Evolutionary conservation across 805 yeast genomes (phyloP).

Genomic region (Candida sonorensis): DNA sequence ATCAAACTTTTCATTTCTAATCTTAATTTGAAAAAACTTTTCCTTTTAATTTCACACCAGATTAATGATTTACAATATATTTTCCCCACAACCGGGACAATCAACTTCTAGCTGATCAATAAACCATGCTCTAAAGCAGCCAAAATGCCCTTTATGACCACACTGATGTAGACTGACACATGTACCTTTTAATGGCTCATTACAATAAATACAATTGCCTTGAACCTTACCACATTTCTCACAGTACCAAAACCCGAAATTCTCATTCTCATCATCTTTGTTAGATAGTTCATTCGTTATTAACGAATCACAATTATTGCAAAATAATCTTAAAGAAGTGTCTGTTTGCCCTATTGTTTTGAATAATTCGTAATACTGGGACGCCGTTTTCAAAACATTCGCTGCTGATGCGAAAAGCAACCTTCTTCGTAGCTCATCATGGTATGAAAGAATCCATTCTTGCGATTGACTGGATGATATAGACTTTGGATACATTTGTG

Average conservation of each 20-base stretch:
- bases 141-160: conserved; percentile 84
- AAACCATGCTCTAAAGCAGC: conserved; percentile 77
- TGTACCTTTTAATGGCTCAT: conserved; percentile 69
- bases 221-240: conserved; percentile 55
- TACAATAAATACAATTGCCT: conserved; percentile 72
- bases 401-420: conserved; percentile 53
- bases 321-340: conserved; percentile 46
- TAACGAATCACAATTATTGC: conserved; percentile 54
- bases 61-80: no score
- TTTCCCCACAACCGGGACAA: conserved; percentile 88
- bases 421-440: conserved; percentile 44
- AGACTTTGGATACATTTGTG: conserved; percentile 29
- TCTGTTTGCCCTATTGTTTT: conserved; percentile 30
- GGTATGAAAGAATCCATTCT: conserved; percentile 51
- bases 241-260: conserved; percentile 81
- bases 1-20: no score
- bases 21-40: no score
- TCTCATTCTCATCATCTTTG: conserved; percentile 26
- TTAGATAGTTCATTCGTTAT: conserved; percentile 45
- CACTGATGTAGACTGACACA: conserved; percentile 57
- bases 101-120: conserved; percentile 52
- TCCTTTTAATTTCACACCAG: not conserved
- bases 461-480: conserved; percentile 31
- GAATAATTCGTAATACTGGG: conserved; percentile 25
- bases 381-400: conserved; percentile 38